A percentile compares a stretch with the other conserved stretches of the same genome.
Conservation (phyloP, 140 eudicot species). For the Bidens hawaiensis region DNA sequence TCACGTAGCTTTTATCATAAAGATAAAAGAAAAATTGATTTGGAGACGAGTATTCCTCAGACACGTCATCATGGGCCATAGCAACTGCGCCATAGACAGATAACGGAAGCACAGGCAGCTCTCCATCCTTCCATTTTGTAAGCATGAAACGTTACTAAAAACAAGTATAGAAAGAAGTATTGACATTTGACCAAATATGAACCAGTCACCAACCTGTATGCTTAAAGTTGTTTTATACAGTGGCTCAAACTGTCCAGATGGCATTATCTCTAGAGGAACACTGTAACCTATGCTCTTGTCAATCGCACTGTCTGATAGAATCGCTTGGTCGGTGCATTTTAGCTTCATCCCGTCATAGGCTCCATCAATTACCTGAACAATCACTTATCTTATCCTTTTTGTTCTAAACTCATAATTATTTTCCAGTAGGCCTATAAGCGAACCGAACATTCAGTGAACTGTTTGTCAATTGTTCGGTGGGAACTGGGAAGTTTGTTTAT, state of each 20-base stretch:
- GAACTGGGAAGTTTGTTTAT: too few relatives aligned
- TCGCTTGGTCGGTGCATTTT: constrained; percentile 73
- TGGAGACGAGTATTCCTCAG: constrained; percentile 91
- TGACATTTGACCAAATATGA: constrained; percentile 1
- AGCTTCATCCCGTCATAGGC: constrained; percentile 81
- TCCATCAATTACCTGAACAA: constrained; percentile 81
- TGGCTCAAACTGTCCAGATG: constrained; percentile 97
- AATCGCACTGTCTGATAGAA: constrained; percentile 63
- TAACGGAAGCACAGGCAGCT: constrained; percentile 91
- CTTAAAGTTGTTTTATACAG: constrained; percentile 85
- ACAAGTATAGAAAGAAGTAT: neutral
- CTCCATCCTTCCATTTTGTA: constrained; percentile 70
- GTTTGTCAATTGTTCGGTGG: too few relatives aligned
- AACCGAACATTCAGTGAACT: too few relatives aligned
- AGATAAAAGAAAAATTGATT: constrained; percentile 97
- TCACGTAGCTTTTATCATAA: constrained; percentile 91
- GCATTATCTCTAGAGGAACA: constrained; percentile 86
- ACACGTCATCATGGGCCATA: constrained; percentile 87
- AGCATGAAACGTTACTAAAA: neutral
- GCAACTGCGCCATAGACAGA: constrained; percentile 96
- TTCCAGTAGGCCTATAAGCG: too few relatives aligned
- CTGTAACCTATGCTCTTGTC: constrained; percentile 62
- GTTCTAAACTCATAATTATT: neutral
- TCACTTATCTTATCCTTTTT: constrained; percentile 1
- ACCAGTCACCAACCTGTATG: constrained; percentile 85